Evolutionary conservation across 164 flowering plant species (phyloP), one percentile per base, ranked within the genome.

Genomic region (Macadamia tetraphylla): DNA sequence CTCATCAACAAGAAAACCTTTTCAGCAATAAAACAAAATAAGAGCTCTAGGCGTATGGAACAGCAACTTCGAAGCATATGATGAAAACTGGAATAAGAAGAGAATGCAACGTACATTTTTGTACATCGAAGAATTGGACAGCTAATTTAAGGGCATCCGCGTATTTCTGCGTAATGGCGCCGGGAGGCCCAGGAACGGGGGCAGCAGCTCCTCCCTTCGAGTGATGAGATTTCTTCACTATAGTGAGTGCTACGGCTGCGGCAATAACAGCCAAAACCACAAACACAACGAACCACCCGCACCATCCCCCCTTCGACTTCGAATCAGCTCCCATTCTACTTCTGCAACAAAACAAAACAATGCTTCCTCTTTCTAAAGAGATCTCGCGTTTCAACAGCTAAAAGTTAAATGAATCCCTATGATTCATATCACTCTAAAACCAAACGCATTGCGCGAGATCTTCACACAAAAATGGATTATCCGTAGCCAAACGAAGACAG

Each of bases 101-200:
- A 29, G 43, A n/a, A 66, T 64, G 10, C 43, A 73, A 59, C 12
- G 9, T 80, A 94, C 99, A 81, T 88, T 94, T 94, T 69, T 94
- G 99, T 0, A 94, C 62, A 60, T 94, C 97, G 70, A 95, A 88
- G 81, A 95, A 95, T 72, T 90, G 91, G 82, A 86, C 58, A 9
- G 94, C 89, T 32, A 80, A 6, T 15, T 79, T 79, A 58, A 95
- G 86, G 48, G 99, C 96, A 43, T 88, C 88, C 4, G 83, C 65
- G 62, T 92, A 94, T 65, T 87, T 85, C 78, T 75, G 60, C 1
- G 55, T 66, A 59, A 84, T 67, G 64, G 90, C 51, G 51, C 51
- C 51, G 12, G 51, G 51, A 46, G 51, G 51, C 51, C 51, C 51
- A 8, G 51, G 51, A 46, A 46, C 51, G 3, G 97, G 97, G 14